Percentiles rank a stretch among this genome's conserved stretches.
These are phyloP conservation scores for Fomes fomentarius DNA, from an alignment of 1,284 basidiomycete species.

Conservation along the genomic window DNA sequence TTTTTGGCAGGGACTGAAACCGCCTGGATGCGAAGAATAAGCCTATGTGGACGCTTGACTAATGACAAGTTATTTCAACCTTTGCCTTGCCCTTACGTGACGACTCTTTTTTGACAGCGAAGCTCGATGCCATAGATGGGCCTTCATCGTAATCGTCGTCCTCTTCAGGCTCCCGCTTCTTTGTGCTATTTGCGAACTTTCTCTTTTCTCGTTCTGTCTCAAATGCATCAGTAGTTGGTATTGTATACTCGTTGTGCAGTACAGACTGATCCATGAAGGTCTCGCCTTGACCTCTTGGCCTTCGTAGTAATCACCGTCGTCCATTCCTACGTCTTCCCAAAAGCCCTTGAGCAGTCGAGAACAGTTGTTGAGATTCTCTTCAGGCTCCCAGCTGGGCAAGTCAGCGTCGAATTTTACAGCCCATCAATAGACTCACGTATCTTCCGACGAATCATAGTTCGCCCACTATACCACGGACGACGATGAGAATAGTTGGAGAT, in stretches of 20 bases:
- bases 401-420: background rate
- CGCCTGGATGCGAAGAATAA: no score
- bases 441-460: slow-evolving; percentile 49
- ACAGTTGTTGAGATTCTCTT: slow-evolving; percentile 55
- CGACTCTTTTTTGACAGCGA: slow-evolving; percentile 5
- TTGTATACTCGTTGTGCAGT: background rate
- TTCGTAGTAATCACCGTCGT: slow-evolving; percentile 52
- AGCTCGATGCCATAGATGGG: slow-evolving; percentile 1
- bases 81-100: slow-evolving; percentile 10
- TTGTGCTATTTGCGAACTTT: slow-evolving; percentile 42
- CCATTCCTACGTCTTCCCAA: slow-evolving; percentile 63
- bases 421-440: slow-evolving; percentile 42
- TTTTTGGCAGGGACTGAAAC: no score
- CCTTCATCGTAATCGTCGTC: slow-evolving; percentile 26
- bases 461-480: slow-evolving; percentile 42
- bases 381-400: slow-evolving; percentile 64
- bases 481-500: background rate
- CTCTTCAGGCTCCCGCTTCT: slow-evolving; percentile 18
- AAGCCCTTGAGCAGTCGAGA: slow-evolving; percentile 58
- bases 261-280: slow-evolving; percentile 32
- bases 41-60: no score
- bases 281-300: slow-evolving; percentile 46
- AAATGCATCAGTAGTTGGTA: background rate
- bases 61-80: no score
- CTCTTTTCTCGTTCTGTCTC: slow-evolving; percentile 41